A percentile compares a stretch with the other conserved stretches of the same genome.
phyloP scores from a whole-genome alignment of 1,284 basidiomycete genomes.

The Ceratobasidium theobromae region DNA sequence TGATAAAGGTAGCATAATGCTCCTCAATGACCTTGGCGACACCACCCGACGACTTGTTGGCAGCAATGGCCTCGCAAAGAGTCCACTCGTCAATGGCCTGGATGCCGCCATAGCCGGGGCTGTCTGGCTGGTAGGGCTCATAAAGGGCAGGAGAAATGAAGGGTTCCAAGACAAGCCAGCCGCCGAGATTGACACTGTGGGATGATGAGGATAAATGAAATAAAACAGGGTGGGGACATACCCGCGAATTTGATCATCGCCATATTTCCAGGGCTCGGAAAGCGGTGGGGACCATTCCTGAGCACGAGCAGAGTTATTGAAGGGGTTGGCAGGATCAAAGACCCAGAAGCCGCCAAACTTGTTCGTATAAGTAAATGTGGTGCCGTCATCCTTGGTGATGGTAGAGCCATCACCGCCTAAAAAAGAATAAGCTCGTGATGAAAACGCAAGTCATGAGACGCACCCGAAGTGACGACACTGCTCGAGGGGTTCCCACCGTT shows the following conservation, averaged over 20 bases:
- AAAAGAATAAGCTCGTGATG: constrained; percentile 42
- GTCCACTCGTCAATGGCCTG: constrained; percentile 53
- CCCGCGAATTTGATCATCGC: constrained; percentile 65
- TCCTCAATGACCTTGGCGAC: constrained; percentile 45
- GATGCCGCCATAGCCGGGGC: constrained; percentile 21
- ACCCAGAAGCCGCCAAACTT: constrained; percentile 49
- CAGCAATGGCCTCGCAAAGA: constrained; percentile 46
- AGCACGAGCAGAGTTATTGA: constrained; percentile 66
- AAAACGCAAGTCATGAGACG: background rate
- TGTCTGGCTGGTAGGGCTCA: constrained; percentile 42
- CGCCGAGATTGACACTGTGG: constrained; percentile 49
- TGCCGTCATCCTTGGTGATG: constrained; percentile 47
- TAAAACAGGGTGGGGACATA: constrained; percentile 42
- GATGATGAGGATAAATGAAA: background rate
- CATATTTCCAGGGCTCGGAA: constrained; percentile 69
- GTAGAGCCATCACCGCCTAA: constrained; percentile 49
- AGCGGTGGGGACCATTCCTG: constrained; percentile 75
- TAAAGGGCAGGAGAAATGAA: constrained; percentile 56
- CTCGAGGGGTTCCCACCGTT: background rate
- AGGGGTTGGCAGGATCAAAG: constrained; percentile 69
- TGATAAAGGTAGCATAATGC: constrained; percentile 55
- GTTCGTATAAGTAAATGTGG: constrained; percentile 50
- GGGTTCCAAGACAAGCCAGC: constrained; percentile 58
- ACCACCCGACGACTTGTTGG: constrained; percentile 40
- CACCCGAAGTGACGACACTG: constrained; percentile 25